Conservation (phyloP, 805 yeast species). For the Cyberlindnera xylosilytica region DNA sequence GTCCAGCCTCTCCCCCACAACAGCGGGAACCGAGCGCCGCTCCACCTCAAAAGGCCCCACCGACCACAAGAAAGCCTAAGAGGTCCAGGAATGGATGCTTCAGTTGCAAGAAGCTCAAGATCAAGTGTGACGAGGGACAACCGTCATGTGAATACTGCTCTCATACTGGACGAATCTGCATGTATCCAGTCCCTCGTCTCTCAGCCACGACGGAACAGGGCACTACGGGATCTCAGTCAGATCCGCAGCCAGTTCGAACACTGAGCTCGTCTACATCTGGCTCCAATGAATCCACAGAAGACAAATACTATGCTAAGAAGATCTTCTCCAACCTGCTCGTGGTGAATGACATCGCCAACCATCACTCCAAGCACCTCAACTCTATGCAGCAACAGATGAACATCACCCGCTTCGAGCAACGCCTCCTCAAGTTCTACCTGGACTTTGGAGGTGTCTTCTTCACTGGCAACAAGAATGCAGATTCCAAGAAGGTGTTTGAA, state of each 20-base stretch:
- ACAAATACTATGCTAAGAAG: conserved; percentile 4
- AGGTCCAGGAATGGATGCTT: conserved; percentile 82
- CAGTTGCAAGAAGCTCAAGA: conserved; percentile 83
- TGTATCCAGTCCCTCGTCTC: conserved; percentile 39
- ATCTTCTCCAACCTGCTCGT: background rate
- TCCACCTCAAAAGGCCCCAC: background rate
- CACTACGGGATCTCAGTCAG: no score
- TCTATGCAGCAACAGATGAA: conserved; percentile 19
- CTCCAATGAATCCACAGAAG: background rate
- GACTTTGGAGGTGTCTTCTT: conserved; percentile 24
- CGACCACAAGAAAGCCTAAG: conserved; percentile 1
- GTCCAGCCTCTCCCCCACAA: no score
- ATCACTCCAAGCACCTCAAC: conserved; percentile 12
- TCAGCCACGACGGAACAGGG: no score
- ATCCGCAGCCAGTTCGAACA: no score
- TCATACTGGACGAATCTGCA: conserved; percentile 72
- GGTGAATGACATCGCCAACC: conserved; percentile 4
- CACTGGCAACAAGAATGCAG: conserved; percentile 13
- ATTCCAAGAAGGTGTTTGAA: conserved; percentile 15
- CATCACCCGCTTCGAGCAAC: conserved; percentile 20
- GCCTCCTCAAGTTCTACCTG: conserved; percentile 19
- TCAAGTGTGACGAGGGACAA: conserved; percentile 83
- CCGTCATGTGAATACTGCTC: conserved; percentile 80
- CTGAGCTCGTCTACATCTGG: no score
- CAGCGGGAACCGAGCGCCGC: no score